Base-by-base conservation (phyloP, 805 yeast genomes). In the Wickerhamia fluorescens region DNA sequence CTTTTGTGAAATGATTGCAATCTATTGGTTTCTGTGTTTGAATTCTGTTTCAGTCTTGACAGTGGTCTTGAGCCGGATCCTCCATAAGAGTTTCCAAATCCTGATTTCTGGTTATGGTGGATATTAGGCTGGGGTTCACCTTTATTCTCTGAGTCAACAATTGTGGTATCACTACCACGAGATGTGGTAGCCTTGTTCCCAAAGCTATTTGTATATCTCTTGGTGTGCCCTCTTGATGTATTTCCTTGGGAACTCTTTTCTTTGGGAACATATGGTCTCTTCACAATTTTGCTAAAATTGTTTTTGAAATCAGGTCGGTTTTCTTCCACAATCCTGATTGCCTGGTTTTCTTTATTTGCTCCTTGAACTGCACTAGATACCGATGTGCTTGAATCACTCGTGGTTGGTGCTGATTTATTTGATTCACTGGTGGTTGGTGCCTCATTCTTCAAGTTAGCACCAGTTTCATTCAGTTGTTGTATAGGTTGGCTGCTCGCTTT, bases 231-330 rank as follows among this genome's bases (percentile, higher is more conserved):
- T 6, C 16, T 16, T 11, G 19, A 9, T n/a, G 12, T 14, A n/a
- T 8, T 19, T 14, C 24, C 27, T 23, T 14, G 28, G 7, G 16
- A 20, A 6, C 36, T 27, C 30, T 34, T 47, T 20, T 35, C 41
- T 33, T 40, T 42, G 23, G 42, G 39, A 7, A 33, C 16, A 18
- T 16, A 23, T 16, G 36, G 28, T 24, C 34, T 37, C 27, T 35
- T 44, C 12, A 45, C 51, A 20, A 56, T 38, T 19, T 56, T 60
- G 27, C 36, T 44, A 25, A 54, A 45, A 27, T 51, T 53, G 35
- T 53, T 44, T 29, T 52, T 56, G 42, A 56, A 56, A 32, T 57
- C 44, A 2, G 61, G 61, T 19, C 61, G 35, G 16, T 50, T 54
- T 10, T 39, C 45, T 4, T 34, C 30, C 9, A 20, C 9, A n/a